These are phyloP conservation scores for Schizophyllum commune DNA, from an alignment of 1,284 basidiomycete genomes.

Conservation along the genomic window DNA sequence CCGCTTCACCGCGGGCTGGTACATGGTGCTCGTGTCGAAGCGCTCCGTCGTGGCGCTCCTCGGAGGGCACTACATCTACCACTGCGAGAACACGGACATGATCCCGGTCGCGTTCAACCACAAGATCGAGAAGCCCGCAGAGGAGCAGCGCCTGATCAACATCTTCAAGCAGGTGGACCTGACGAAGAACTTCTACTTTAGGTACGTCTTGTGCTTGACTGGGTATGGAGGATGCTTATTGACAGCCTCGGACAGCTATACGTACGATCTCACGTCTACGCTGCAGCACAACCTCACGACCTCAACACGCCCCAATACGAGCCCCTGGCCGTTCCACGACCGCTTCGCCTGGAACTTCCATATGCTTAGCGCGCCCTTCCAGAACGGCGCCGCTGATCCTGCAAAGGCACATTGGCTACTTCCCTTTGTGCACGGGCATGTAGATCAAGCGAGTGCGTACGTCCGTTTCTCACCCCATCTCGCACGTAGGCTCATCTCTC, in stretches of 20 bases:
- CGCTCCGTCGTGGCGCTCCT: slow-evolving; percentile 89
- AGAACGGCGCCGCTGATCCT: slow-evolving; percentile 28
- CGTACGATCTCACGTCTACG: slow-evolving; percentile 94
- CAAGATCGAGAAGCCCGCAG: slow-evolving; percentile 74
- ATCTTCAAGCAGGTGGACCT: slow-evolving; percentile 98
- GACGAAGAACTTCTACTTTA: slow-evolving; percentile 99
- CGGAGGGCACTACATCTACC: slow-evolving; percentile 96
- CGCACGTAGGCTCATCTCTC: slow-evolving; percentile 1
- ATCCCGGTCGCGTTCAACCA: slow-evolving; percentile 67
- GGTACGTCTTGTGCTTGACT: slow-evolving; percentile 27
- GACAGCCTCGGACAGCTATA: slow-evolving; percentile 54
- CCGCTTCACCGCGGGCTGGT: slow-evolving; percentile 87
- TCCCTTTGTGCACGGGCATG: slow-evolving; percentile 92
- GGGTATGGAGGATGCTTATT: neutral
- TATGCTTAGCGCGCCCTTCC: slow-evolving; percentile 70
- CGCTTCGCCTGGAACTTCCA: slow-evolving; percentile 97
- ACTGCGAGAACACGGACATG: slow-evolving; percentile 90
- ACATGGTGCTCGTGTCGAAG: slow-evolving; percentile 85
- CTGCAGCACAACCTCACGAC: slow-evolving; percentile 90
- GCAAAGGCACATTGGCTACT: slow-evolving; percentile 79
- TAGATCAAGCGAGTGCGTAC: slow-evolving; percentile 92
- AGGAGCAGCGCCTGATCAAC: slow-evolving; percentile 81
- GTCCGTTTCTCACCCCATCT: neutral
- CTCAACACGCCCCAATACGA: slow-evolving; percentile 28
- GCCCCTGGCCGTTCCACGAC: slow-evolving; percentile 70